Evolutionary conservation across 148 eudicot genomes (phyloP), one percentile per base, ranked within the genome.

Genomic region (Rhododendron molle): DNA sequence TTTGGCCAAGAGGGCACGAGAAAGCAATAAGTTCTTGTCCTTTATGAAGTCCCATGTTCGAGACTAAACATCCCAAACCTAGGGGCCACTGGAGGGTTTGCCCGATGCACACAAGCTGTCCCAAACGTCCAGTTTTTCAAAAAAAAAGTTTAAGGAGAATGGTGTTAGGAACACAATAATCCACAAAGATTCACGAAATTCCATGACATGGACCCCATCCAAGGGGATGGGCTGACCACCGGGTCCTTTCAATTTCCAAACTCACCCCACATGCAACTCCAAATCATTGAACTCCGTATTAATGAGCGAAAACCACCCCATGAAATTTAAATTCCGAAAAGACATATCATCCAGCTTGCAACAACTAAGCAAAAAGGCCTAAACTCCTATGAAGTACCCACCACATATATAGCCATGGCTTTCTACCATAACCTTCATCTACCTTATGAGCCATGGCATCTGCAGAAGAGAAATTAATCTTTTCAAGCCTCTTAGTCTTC

Each of bases 291-390:
- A 40, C 44, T 40, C 44, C 44, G 44, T 84, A 76, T 60, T 78
- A 60, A 26, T 10, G 81, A 52, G 43, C 54, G 34, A 44, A 82
- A 32, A 50, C 78, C 46, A n/a, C 46, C 73, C 43, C 32, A 32
- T 62, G 50, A 79, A 87, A 85, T 71, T 81, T 50, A 76, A 28
- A 76, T 88, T 69, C 47, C 43, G 28, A 50, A 65, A 36, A 18
- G 7, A 18, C 13, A 88, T 79, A 78, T 16, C 84, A 81, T 85
- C 93, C 98, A 95, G 98, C 96, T 95, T 92, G 93, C 93, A 88
- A 93, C 98, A 93, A 93, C 96, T 95, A 86, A 91, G 90, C 94
- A 83, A 81, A 40, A 88, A 76, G 72, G 3, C 65, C 81, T 40
- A 10, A 40, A 77, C 65, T 43, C 72, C 6, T n/a, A 58, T 83